Conservation (phyloP, 1,284 basidiomycete genomes). For the Cystobasidium sp. region DNA sequence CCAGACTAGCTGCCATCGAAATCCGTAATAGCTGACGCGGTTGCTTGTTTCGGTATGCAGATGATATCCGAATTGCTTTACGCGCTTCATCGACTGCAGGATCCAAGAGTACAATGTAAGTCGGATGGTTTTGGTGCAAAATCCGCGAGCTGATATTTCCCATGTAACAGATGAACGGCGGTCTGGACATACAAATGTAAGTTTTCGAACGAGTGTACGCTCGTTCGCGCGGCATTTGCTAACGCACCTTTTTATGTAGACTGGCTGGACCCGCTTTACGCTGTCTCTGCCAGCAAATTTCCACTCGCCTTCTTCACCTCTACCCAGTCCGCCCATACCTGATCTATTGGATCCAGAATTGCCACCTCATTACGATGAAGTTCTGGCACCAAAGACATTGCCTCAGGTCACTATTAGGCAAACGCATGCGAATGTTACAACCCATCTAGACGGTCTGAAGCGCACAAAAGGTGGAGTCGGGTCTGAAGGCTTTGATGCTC, state of each 20-base stretch:
- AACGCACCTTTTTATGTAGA: neutral
- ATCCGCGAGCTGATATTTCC: neutral
- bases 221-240: neutral
- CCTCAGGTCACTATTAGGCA: constrained; percentile 22
- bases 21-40: neutral
- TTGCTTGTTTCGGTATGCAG: neutral
- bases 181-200: constrained; percentile 32
- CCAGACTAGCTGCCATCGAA: neutral
- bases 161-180: constrained; percentile 21
- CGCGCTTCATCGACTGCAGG: constrained; percentile 26
- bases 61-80: constrained; percentile 44
- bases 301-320: constrained; percentile 4
- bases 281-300: constrained; percentile 27
- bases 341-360: constrained; percentile 8
- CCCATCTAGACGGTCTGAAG: constrained; percentile 38
- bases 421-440: constrained; percentile 32
- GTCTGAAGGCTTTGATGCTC: constrained; percentile 32
- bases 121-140: neutral
- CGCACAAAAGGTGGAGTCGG: constrained; percentile 42
- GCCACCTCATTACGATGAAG: constrained; percentile 17
- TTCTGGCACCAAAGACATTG: neutral
- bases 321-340: constrained; percentile 25
- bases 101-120: constrained; percentile 34
- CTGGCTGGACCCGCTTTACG: constrained; percentile 37
- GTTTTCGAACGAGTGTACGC: neutral